Evolutionary conservation across 176 grass and related monocot genomes (phyloP), one percentile per base, ranked within the genome.

Genomic region (Carex parvula): DNA sequence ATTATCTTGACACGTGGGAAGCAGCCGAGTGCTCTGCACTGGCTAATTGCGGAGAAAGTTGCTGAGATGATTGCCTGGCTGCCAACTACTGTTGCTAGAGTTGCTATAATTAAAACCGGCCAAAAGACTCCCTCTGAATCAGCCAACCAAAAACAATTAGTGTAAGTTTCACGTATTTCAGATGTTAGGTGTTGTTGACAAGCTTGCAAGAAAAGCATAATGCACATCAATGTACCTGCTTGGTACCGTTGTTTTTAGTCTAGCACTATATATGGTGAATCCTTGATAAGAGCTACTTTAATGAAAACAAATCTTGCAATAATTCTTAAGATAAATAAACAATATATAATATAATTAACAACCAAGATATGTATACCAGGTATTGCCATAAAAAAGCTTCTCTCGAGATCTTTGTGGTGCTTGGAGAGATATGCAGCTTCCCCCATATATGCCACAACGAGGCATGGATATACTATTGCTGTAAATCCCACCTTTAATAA

Each of bases 31-130:
- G 94, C 92, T 83, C 94, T 88, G 55, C 88, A 97, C 84, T 97
- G 94, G 79, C 94, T 94, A 67, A 97, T 91, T 81, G 91, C 92
- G 48, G 92, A 97, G 58, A 97, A 97, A 1, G 90, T 92, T 26
- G 94, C 94, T 1, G 94, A 97, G 71, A 97, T 97, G 86, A 92
- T 91, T 41, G 94, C 94, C 78, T 97, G 94, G 79, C 94, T 97
- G 24, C 90, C 94, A 9, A 97, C 94, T 9, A 81, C 85, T 41
- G 94, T 97, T 39, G 94, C 94, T 24, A 97, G 83, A 0, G 94
- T 97, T 30, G 94, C 94, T 52, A 97, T 91, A 50, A 92, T 54
- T 42, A 97, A 53, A 66, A 97, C 81, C 1, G 92, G 94, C 94
- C 94, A 94, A 58, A 97, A 97, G 12, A 91, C 90, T 29, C 53